phyloP scores from a whole-genome alignment of 148 eudicot genomes.

The Talinum fruticosum region DNA sequence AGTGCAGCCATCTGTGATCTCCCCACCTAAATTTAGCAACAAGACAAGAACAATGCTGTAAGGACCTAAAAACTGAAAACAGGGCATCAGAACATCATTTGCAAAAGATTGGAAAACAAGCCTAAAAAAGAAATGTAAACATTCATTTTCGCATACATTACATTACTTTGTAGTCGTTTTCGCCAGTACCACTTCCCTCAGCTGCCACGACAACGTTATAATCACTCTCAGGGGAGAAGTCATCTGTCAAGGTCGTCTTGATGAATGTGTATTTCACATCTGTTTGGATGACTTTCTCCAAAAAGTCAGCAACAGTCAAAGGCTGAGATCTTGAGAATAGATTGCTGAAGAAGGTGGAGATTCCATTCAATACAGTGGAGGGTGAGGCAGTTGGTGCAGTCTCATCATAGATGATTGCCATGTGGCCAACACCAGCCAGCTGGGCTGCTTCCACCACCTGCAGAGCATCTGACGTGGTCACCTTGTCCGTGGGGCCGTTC shows the following conservation, averaged over 20 bases:
- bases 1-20: constrained; percentile 74
- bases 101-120: constrained; percentile 5
- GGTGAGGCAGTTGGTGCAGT: constrained; percentile 33
- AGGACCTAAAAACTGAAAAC: not conserved
- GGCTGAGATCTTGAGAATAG: constrained; percentile 67
- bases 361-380: constrained; percentile 70
- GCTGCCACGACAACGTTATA: constrained; percentile 73
- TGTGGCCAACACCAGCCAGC: constrained; percentile 78
- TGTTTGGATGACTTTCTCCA: constrained; percentile 52
- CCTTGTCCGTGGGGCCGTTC: constrained; percentile 56
- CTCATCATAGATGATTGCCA: constrained; percentile 62
- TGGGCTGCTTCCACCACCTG: constrained; percentile 76
- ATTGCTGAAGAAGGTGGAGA: constrained; percentile 65
- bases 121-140: constrained; percentile 11
- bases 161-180: constrained; percentile 99
- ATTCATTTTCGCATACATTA: constrained; percentile 61
- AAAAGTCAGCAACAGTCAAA: constrained; percentile 52
- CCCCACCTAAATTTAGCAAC: constrained; percentile 45
- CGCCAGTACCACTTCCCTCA: constrained; percentile 54
- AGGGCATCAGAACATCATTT: constrained; percentile 10
- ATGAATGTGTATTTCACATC: constrained; percentile 72
- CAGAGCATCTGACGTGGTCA: constrained; percentile 59
- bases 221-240: constrained; percentile 62
- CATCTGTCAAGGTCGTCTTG: constrained; percentile 67
- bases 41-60: not conserved